These are phyloP conservation scores for Picochlorum sp. DNA, from an alignment of 139 green algal species.

Conservation along the genomic window DNA sequence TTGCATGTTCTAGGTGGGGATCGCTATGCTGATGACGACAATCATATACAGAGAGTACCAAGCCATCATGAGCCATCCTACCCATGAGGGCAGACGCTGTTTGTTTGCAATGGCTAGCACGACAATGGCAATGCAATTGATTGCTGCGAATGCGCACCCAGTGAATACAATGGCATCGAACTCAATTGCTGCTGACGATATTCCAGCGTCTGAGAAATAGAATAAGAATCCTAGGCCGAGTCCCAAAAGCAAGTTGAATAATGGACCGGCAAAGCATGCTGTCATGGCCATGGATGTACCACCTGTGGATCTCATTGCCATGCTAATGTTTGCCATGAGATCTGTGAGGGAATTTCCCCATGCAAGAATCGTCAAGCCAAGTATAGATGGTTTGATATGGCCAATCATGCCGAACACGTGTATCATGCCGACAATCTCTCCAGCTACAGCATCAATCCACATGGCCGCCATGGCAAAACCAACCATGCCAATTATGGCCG, in stretches of 20 bases:
- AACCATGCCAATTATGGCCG: constrained; percentile 43
- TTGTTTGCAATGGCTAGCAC: constrained; percentile 36
- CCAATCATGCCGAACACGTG: constrained; percentile 51
- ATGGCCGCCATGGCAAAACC: constrained; percentile 70
- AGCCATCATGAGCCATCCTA: constrained; percentile 57
- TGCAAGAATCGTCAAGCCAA: constrained; percentile 79
- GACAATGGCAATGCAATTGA: constrained; percentile 47
- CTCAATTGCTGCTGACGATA: constrained; percentile 18
- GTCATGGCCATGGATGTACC: constrained; percentile 73
- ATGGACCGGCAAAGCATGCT: constrained; percentile 80
- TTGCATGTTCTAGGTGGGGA: neutral
- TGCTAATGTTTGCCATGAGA: constrained; percentile 67
- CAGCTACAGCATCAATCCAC: constrained; percentile 64
- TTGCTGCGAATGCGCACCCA: constrained; percentile 46
- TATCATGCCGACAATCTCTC: constrained; percentile 65
- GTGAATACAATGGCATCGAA: constrained; percentile 49
- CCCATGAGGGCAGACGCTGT: constrained; percentile 41
- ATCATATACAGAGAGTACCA: constrained; percentile 61
- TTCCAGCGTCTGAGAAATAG: constrained; percentile 6
- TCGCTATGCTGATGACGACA: neutral
- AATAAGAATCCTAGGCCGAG: constrained; percentile 26
- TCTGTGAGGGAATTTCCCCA: constrained; percentile 87
- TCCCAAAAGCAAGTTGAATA: constrained; percentile 87
- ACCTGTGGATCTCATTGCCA: constrained; percentile 47
- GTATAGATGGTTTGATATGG: constrained; percentile 43